Percentiles rank a stretch among this genome's conserved stretches.
Conservation (phyloP, 2,329 filamentous ascomycete species). For the Exophiala bonariae region DNA sequence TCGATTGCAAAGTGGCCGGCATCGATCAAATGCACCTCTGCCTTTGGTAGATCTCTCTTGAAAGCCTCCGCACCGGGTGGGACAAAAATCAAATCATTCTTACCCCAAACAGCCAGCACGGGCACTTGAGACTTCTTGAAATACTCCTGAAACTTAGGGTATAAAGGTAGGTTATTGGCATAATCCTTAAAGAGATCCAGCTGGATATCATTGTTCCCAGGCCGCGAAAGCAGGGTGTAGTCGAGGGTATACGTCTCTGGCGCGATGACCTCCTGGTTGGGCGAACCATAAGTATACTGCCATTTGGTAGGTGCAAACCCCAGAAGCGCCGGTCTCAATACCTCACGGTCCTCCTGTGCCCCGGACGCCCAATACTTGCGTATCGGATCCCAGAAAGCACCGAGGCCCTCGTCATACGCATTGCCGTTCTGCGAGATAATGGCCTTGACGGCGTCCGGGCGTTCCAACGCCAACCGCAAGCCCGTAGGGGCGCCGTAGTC, state of each 20-base stretch:
- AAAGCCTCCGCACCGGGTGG: slow-evolving; percentile 55
- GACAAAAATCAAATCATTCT: slow-evolving; percentile 50
- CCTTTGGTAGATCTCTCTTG: slow-evolving; percentile 47
- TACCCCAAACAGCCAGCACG: slow-evolving; percentile 58
- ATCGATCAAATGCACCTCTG: slow-evolving; percentile 53
- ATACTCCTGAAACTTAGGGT: slow-evolving; percentile 56
- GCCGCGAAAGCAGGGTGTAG: slow-evolving; percentile 50
- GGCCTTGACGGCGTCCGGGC: slow-evolving; percentile 48
- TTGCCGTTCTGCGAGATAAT: slow-evolving; percentile 63
- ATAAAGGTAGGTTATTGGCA: slow-evolving; percentile 51
- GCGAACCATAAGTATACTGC: slow-evolving; percentile 30
- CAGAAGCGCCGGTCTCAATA: slow-evolving; percentile 36
- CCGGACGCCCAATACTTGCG: slow-evolving; percentile 46
- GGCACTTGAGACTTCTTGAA: slow-evolving; percentile 52
- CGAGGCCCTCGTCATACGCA: slow-evolving; percentile 59
- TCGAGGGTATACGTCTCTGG: slow-evolving; percentile 48
- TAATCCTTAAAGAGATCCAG: slow-evolving; percentile 60
- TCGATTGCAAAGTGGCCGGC: slow-evolving; percentile 57
- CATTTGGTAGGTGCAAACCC: slow-evolving; percentile 38
- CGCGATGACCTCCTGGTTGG: slow-evolving; percentile 10
- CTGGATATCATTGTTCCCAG: slow-evolving; percentile 53
- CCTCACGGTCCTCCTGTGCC: slow-evolving; percentile 34
- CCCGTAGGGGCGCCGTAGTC: slow-evolving; percentile 62
- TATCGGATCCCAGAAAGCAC: slow-evolving; percentile 52
- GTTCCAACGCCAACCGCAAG: slow-evolving; percentile 52